phyloP scores from a whole-genome alignment of 306 rosid genomes.

The Pyrus pyrifolia region DNA sequence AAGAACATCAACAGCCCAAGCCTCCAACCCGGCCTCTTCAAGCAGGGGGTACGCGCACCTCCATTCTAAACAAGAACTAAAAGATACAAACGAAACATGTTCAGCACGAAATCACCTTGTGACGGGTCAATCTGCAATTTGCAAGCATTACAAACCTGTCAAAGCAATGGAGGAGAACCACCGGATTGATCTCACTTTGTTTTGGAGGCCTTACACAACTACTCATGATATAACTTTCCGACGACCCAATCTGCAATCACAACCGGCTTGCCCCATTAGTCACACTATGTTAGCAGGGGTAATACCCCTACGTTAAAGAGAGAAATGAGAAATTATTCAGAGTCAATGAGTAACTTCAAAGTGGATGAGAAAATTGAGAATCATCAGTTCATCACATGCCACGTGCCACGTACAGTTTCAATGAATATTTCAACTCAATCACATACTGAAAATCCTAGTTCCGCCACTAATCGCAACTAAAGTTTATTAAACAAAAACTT shows the following conservation, averaged over 20 bases:
- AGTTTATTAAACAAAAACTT: no score
- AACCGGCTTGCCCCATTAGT: not conserved
- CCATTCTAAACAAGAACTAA: slow-evolving; percentile 97
- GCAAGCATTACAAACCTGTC: slow-evolving; percentile 55
- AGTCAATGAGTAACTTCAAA: not conserved
- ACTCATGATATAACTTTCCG: slow-evolving; percentile 62
- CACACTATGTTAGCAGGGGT: not conserved
- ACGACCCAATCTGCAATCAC: slow-evolving; percentile 50
- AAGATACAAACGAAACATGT: slow-evolving; percentile 21
- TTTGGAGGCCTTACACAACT: slow-evolving; percentile 75
- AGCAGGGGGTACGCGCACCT: slow-evolving; percentile 69
- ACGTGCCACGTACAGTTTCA: not conserved
- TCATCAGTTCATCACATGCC: not conserved
- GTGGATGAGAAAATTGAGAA: not conserved
- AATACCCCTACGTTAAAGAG: not conserved
- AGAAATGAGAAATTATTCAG: not conserved
- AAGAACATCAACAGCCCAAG: slow-evolving; percentile 94
- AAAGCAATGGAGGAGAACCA: slow-evolving; percentile 88
- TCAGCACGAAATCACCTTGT: slow-evolving; percentile 1
- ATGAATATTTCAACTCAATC: not conserved
- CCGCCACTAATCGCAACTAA: no score
- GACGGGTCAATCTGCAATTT: slow-evolving; percentile 1
- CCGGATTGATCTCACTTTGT: slow-evolving; percentile 55
- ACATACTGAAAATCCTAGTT: not conserved
- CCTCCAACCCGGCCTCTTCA: slow-evolving; percentile 78